A percentile compares a stretch with the other conserved stretches of the same genome.
Evolutionary conservation across 2,329 filamentous ascomycete genomes (phyloP).

Genomic region (Trichoderma sp.): DNA sequence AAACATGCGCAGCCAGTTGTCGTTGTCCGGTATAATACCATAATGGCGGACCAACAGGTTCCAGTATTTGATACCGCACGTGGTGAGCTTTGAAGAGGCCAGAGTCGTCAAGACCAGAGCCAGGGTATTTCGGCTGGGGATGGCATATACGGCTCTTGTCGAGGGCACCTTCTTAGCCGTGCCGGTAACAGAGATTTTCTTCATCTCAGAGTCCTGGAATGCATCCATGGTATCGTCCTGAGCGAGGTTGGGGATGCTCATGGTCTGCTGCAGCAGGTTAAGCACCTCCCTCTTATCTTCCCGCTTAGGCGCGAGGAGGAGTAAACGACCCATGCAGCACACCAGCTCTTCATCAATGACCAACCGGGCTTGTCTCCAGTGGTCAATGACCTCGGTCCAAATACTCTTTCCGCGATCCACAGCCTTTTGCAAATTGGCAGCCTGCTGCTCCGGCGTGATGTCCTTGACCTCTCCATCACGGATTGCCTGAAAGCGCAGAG

Average conservation of each 20-base stretch:
- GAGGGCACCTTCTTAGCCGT: slow-evolving; percentile 27
- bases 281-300: slow-evolving; percentile 72
- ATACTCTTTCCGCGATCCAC: slow-evolving; percentile 70
- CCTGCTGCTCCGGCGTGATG: slow-evolving; percentile 36
- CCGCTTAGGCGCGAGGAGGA: slow-evolving; percentile 63
- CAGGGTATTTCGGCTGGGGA: slow-evolving; percentile 60
- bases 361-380: slow-evolving; percentile 72
- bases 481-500: slow-evolving; percentile 54
- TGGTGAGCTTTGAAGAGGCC: slow-evolving; percentile 58
- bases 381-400: slow-evolving; percentile 78
- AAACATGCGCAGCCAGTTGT: slow-evolving; percentile 71
- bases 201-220: slow-evolving; percentile 29
- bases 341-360: slow-evolving; percentile 77
- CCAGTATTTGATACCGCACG: slow-evolving; percentile 77
- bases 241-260: slow-evolving; percentile 65
- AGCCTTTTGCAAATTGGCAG: slow-evolving; percentile 44
- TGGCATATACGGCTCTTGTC: slow-evolving; percentile 39
- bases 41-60: slow-evolving; percentile 63
- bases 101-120: slow-evolving; percentile 69
- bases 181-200: slow-evolving; percentile 28
- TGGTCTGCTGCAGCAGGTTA: slow-evolving; percentile 76
- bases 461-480: slow-evolving; percentile 32
- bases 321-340: slow-evolving; percentile 74
- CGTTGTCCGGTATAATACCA: slow-evolving; percentile 68
- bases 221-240: slow-evolving; percentile 34